Evolutionary conservation across 2,329 filamentous ascomycete genomes (phyloP), one percentile per base, ranked within the genome.

Genomic region (Ophiostoma sp.): DNA sequence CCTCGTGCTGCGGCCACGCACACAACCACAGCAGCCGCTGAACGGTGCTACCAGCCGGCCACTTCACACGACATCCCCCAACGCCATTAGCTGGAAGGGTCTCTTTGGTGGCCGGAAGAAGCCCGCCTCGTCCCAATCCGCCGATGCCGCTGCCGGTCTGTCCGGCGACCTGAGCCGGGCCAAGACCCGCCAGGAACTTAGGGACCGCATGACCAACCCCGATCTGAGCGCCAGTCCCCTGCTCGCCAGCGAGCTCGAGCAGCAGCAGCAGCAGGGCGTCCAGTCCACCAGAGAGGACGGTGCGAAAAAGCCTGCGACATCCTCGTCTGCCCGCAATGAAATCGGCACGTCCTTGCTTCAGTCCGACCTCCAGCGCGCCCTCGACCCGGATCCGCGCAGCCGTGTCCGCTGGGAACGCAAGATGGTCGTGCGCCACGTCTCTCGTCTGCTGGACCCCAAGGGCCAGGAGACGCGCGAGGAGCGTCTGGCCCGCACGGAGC

Each of bases 361-460:
- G 33, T 84, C 85, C 50, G 86, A 87, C 77, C 88, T 92, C 84
- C 87, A 88, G 72, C 84, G 87, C 73, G 87, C 88, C 36, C 83
- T 93, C 64, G 92, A 97, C 81, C 96, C 96, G 5, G 88, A 92
- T 77, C 94, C 95, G 19, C 83, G 86, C 61, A 87, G 87, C 73
- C 89, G 94, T 73, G 85, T 90, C 71, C 87, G 91, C 73, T 97
- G 93, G 90, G 90, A 97, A 84, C 88, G 93, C 78, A 94, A 92
- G 82, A 94, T 95, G 87, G 89, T 97, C 55, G 92, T 95, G 72
- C 89, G 92, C 77, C 89, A 92, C 81, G 87, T 98, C 68, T 87
- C 87, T 70, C 88, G 88, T 75, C 86, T 91, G 66, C 91, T 92
- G 9, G 87, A 92, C 59, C 81, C 95, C 70, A 87, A 75, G 50